A percentile compares a stretch with the other conserved stretches of the same genome.
These are phyloP conservation scores for Aspergillus sp. DNA, from an alignment of 2,329 filamentous ascomycete genomes.

Conservation along the genomic window DNA sequence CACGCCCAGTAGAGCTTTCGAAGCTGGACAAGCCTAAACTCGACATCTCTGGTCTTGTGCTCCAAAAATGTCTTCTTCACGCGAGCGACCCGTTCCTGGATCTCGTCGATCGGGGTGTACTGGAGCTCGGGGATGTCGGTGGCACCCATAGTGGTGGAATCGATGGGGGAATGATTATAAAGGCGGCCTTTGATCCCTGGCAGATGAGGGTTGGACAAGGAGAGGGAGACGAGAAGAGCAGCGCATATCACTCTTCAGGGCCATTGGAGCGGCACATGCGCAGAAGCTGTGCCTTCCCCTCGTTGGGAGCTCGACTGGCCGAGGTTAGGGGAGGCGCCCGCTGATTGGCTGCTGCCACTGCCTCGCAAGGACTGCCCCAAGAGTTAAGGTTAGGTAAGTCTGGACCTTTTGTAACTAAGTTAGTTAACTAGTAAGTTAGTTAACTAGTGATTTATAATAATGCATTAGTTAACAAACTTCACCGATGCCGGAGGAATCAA, in stretches of 20 bases:
- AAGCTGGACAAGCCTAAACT: constrained; percentile 81
- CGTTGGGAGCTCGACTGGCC: background rate
- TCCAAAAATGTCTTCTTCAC: constrained; percentile 70
- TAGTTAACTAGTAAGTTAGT: no score
- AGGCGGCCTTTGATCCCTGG: background rate
- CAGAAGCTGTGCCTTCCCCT: background rate
- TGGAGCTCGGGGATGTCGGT: constrained; percentile 49
- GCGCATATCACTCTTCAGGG: background rate
- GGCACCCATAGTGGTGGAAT: constrained; percentile 30
- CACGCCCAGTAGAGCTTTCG: constrained; percentile 91
- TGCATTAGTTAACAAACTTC: background rate
- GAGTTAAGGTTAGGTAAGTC: background rate
- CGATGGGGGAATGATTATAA: background rate
- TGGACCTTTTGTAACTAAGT: no score
- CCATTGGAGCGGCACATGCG: background rate
- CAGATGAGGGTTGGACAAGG: background rate
- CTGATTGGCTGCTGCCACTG: background rate
- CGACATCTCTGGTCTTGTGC: constrained; percentile 77
- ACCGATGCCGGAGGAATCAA: background rate
- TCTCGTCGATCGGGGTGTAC: constrained; percentile 65
- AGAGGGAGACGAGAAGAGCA: background rate
- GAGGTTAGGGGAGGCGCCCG: background rate
- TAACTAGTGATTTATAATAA: background rate
- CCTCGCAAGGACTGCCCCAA: constrained; percentile 5
- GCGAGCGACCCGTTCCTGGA: constrained; percentile 60